Percentiles rank a stretch among this genome's conserved stretches.
Conservation (phyloP, 768 basidiomycete species). For the Pulveroboletus ravenelii region DNA sequence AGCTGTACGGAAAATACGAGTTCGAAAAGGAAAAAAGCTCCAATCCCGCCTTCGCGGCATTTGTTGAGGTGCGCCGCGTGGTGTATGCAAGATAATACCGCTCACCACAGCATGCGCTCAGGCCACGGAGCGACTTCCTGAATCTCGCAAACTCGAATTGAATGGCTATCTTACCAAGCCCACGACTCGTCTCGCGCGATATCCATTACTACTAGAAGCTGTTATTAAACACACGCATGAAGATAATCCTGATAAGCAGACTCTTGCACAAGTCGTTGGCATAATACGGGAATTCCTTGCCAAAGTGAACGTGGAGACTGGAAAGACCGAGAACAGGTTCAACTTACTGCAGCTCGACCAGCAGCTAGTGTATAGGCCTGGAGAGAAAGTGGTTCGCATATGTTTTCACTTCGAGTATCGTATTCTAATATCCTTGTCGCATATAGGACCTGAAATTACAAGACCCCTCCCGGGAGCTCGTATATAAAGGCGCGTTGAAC, state of each 20-base stretch:
- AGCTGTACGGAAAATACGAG: conserved; percentile 97
- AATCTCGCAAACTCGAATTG: conserved; percentile 93
- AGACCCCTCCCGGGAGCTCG: conserved; percentile 86
- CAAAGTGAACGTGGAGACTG: conserved; percentile 90
- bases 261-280: conserved; percentile 70
- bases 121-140: conserved; percentile 88
- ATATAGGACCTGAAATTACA: conserved; percentile 75
- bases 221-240: conserved; percentile 90
- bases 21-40: conserved; percentile 97
- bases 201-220: conserved; percentile 88
- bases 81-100: not conserved
- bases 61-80: conserved; percentile 72
- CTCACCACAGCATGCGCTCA: conserved; percentile 27
- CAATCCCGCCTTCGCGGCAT: conserved; percentile 88
- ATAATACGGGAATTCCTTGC: conserved; percentile 77
- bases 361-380: conserved; percentile 84
- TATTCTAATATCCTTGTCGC: not conserved
- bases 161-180: conserved; percentile 99
- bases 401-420: not conserved
- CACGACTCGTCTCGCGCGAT: conserved; percentile 94
- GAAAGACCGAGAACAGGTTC: conserved; percentile 94
- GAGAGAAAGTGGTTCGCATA: conserved; percentile 78
- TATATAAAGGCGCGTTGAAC: conserved; percentile 87
- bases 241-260: conserved; percentile 79
- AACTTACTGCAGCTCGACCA: conserved; percentile 91